Base-by-base conservation (phyloP, 2,329 filamentous ascomycete species). In the Fusarium goolgardi region DNA sequence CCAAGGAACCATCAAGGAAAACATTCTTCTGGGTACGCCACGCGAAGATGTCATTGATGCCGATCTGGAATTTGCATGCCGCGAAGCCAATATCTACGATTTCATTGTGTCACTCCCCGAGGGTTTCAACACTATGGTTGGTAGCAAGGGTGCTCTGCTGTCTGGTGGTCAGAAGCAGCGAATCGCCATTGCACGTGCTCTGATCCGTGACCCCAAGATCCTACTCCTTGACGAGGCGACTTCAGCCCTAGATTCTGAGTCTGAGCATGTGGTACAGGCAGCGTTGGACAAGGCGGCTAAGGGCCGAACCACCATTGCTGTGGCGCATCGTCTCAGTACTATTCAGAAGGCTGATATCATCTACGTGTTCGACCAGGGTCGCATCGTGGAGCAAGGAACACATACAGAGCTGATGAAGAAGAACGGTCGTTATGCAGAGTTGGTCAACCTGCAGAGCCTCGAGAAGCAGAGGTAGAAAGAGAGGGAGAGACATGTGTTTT, bases 281-380 rank as follows among this genome's bases (percentile, higher is more conserved):
- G 92, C 92, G 0, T 84, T 96, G 18, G 92, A 97, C 78, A 88
- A 89, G 66, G 94, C 94, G 3, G 90, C 93, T 21, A 91, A 92
- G 82, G 93, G 90, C 44, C 87, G 94, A 52, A 97, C 94, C 9
- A 98, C 95, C 0, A 96, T 99, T 66, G 94, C 95, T 1, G 95
- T 99, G 2, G 96, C 96, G 5, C 95, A 99, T 79, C 86, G 96
- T 25, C 82, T 99, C 8, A 93, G 90, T 75, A 97, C 96, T 0
- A 97, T 98, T 63, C 94, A 97, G 77, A 94, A 96, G 77, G 95
- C 95, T 1, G 95, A 98, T 76, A 82, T 95, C 49, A 98, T 98
- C 72, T 97, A 96, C 70, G 95, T 98, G n/a, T 96, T 98, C 76
- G 94, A 97, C 78, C 90, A 92, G 73, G 96, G 95, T 10, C 86